These are phyloP conservation scores for Cercophora newfieldiana DNA, from an alignment of 495 filamentous ascomycete genomes.

Conservation along the genomic window DNA sequence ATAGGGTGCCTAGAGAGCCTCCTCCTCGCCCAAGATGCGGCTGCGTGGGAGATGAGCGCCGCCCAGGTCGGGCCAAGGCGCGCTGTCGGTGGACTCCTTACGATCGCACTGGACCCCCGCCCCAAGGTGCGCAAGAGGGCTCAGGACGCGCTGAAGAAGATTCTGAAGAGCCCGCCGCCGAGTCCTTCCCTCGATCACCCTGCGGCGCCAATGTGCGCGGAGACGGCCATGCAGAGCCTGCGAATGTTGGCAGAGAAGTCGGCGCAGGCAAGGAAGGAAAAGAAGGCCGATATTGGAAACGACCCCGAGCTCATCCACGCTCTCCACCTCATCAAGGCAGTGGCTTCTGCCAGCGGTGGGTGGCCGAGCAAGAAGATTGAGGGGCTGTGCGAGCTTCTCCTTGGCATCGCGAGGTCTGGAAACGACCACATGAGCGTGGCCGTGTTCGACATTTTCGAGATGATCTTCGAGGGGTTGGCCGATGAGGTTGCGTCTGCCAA, in stretches of 20 bases:
- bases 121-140: slow-evolving; percentile 95
- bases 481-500: slow-evolving; percentile 84
- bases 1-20: slow-evolving; percentile 91
- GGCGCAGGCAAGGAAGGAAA: slow-evolving; percentile 63
- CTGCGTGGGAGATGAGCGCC: slow-evolving; percentile 82
- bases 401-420: slow-evolving; percentile 80
- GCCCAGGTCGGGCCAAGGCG: slow-evolving; percentile 84
- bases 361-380: slow-evolving; percentile 99
- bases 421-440: slow-evolving; percentile 95
- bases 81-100: slow-evolving; percentile 83
- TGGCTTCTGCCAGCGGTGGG: slow-evolving; percentile 81
- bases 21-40: slow-evolving; percentile 80
- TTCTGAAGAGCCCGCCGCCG: slow-evolving; percentile 79
- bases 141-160: slow-evolving; percentile 81
- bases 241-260: slow-evolving; percentile 62
- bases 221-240: slow-evolving; percentile 76
- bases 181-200: slow-evolving; percentile 92
- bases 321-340: slow-evolving; percentile 83
- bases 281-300: slow-evolving; percentile 61
- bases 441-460: slow-evolving; percentile 94
- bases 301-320: slow-evolving; percentile 88
- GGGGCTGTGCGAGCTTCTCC: slow-evolving; percentile 79
- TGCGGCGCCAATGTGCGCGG: slow-evolving; percentile 92
- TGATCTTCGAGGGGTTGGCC: slow-evolving; percentile 87
- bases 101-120: slow-evolving; percentile 78